Evolutionary conservation across 2,329 filamentous ascomycete species (phyloP), one percentile per base, ranked within the genome.

Genomic region (Arthrobotrys sphaeroides): DNA sequence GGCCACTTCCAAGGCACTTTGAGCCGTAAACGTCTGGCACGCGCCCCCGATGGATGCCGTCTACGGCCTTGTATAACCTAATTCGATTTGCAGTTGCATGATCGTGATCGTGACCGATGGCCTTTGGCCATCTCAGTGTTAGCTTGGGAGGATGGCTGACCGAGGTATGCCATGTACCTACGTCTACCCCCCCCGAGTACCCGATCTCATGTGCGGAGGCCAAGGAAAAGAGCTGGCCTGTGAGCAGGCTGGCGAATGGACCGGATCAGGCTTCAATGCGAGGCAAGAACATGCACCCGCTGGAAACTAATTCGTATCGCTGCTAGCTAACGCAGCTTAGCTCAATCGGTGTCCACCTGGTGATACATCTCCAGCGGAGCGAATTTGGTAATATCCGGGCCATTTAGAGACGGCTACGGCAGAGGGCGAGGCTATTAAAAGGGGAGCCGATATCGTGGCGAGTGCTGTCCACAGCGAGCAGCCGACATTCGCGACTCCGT

Each of bases 1-100:
- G 28, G 38, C 16, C 51, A 42, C 59, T 64, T 72, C 38, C 59
- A 33, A 57, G 38, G 59, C 47, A 45, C 18, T 28, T 40, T 43
- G 38, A 61, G 38, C 47, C 33, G 60, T 73, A 12, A 28, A 33
- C 20, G 5, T 22, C 42, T 67, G 61, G 64, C 64, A 53, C 47
- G 53, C 40, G 57, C 69, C 26, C 61, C 72, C 72, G 72, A 69
- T 75, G 72, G 43, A 75, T 75, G 64, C 72, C 72, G 72, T 75
- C 72, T 61, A 75, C 72, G 72, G 64, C 72, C 72, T 75, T 75
- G 40, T 69, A 38, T 75, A 75, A 69, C 72, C 64, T 75, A 75
- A 75, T 75, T 59, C 49, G 38, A 53, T 31, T 55, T 18, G 36
- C 51, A 55, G 67, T 65, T n/a, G 65, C 64, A 69, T 57, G 40